These are phyloP conservation scores for Papiliotrema laurentii DNA, from an alignment of 1,284 basidiomycete genomes.

Conservation along the genomic window DNA sequence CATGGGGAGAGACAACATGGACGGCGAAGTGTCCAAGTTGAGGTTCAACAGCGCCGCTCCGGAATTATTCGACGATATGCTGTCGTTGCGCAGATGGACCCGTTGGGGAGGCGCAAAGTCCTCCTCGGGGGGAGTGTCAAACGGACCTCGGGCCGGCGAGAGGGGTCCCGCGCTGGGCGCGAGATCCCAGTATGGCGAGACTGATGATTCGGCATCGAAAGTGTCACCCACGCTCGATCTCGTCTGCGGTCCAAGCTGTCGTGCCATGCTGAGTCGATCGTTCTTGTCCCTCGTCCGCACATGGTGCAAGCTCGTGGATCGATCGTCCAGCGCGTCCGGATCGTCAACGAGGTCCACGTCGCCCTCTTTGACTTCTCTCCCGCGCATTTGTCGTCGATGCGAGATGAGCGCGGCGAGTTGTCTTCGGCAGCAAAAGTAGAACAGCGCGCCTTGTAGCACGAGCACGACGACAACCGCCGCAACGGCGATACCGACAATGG, in stretches of 20 bases:
- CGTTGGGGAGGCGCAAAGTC: background rate
- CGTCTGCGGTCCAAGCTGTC: background rate
- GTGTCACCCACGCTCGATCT: slow-evolving; percentile 12
- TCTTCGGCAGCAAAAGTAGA: slow-evolving; percentile 42
- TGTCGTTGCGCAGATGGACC: background rate
- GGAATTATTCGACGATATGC: background rate
- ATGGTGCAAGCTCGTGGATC: background rate
- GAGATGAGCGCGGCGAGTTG: slow-evolving; percentile 27
- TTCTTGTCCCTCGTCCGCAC: background rate
- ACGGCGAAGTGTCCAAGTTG: background rate
- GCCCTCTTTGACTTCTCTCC: slow-evolving; percentile 21
- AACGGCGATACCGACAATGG: slow-evolving; percentile 40
- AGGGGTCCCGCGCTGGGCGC: background rate
- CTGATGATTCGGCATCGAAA: slow-evolving; percentile 14
- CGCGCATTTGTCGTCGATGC: slow-evolving; percentile 26
- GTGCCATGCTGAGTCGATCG: background rate
- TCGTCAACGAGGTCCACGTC: slow-evolving; percentile 28
- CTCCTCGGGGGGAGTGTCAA: slow-evolving; percentile 1
- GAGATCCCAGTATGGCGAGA: slow-evolving; percentile 36
- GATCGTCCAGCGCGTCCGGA: slow-evolving; percentile 2
- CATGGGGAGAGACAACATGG: background rate
- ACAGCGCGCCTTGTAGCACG: slow-evolving; percentile 24
- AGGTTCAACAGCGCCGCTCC: background rate
- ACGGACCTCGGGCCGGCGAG: slow-evolving; percentile 1
- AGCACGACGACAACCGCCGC: slow-evolving; percentile 28